These are phyloP conservation scores for Parmales sp. DNA, from an alignment of 108 stramenopile genomes.

Conservation along the genomic window DNA sequence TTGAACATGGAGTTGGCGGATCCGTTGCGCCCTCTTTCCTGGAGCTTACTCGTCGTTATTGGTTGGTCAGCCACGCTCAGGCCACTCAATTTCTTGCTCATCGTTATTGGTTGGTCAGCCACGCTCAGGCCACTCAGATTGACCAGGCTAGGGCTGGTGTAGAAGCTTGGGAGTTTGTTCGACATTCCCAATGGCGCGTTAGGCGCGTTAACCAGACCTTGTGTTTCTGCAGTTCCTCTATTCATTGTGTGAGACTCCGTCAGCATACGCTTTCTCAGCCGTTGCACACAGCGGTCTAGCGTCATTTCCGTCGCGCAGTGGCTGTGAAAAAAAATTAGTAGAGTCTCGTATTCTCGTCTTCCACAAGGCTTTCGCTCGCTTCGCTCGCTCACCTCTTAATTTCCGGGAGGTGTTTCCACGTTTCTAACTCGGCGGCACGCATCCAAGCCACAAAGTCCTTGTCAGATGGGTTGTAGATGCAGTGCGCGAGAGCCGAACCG, in stretches of 20 bases:
- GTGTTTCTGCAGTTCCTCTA: too few relatives aligned
- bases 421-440: slow-evolving; percentile 66
- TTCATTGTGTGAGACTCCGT: too few relatives aligned
- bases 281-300: slow-evolving; percentile 32
- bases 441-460: slow-evolving; percentile 71
- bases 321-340: too few relatives aligned
- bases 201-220: neutral
- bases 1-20: neutral
- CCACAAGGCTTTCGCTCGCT: too few relatives aligned
- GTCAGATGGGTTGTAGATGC: slow-evolving; percentile 75
- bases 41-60: neutral
- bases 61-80: slow-evolving; percentile 20
- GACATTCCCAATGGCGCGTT: neutral
- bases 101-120: slow-evolving; percentile 9
- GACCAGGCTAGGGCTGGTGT: slow-evolving; percentile 18
- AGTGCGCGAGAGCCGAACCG: slow-evolving; percentile 61
- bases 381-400: too few relatives aligned
- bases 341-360: too few relatives aligned
- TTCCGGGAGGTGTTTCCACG: slow-evolving; percentile 40
- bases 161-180: slow-evolving; percentile 19
- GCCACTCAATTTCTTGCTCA: slow-evolving; percentile 8
- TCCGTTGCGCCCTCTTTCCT: neutral
- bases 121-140: slow-evolving; percentile 23
- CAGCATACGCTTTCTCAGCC: neutral
- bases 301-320: slow-evolving; percentile 28